Conservation (phyloP, 140 eudicot genomes). For the Senecio squalidus region DNA sequence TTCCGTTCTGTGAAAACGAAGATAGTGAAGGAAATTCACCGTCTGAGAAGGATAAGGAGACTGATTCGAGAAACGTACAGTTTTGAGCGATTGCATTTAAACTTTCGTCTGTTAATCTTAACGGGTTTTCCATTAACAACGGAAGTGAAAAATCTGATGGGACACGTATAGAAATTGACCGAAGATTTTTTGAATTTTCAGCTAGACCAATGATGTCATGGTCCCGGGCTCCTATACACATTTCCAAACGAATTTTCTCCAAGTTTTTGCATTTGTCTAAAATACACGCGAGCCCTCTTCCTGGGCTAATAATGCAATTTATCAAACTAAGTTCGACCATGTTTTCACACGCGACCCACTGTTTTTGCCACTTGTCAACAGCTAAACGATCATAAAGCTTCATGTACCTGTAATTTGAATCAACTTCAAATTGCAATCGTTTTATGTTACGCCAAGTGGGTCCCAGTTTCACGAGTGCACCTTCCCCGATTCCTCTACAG, state of each 20-base stretch:
- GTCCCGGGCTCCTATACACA: constrained; percentile 77
- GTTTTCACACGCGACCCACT: constrained; percentile 58
- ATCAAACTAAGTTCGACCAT: constrained; percentile 58
- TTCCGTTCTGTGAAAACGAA: constrained; percentile 56
- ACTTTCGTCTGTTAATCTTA: constrained; percentile 64
- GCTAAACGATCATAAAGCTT: constrained; percentile 65
- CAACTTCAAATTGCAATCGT: constrained; percentile 59
- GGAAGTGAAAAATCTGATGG: constrained; percentile 69
- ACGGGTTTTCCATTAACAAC: constrained; percentile 43
- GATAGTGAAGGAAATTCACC: constrained; percentile 65
- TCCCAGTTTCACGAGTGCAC: constrained; percentile 61
- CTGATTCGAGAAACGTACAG: constrained; percentile 56
- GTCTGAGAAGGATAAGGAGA: constrained; percentile 51
- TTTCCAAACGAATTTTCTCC: constrained; percentile 59
- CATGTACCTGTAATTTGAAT: constrained; percentile 66
- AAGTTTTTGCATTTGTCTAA: constrained; percentile 62
- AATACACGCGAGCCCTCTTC: constrained; percentile 87
- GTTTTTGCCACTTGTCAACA: constrained; percentile 65
- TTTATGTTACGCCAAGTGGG: constrained; percentile 61
- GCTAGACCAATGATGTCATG: constrained; percentile 54
- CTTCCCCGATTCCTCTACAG: constrained; percentile 85
- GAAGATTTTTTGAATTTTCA: constrained; percentile 50
- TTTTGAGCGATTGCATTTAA: constrained; percentile 54
- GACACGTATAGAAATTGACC: constrained; percentile 60
- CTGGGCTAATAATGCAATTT: constrained; percentile 71